phyloP scores from a whole-genome alignment of 345 rosid species.

The Kandelia obovata region DNA sequence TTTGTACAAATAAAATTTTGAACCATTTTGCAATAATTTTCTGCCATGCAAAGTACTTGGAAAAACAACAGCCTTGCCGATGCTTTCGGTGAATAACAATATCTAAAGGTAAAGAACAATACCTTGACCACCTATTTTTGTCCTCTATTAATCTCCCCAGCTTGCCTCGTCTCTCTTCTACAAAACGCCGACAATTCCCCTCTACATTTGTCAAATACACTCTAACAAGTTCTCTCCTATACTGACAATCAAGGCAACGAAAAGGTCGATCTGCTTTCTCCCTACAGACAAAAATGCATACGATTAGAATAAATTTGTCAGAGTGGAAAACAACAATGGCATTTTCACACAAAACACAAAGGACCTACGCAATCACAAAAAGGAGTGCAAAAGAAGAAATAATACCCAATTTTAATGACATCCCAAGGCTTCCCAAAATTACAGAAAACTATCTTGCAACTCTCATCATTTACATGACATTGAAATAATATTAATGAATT shows the following conservation, averaged over 20 bases:
- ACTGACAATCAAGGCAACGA: constrained; percentile 81
- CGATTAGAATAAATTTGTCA: not conserved
- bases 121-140: constrained; percentile 90
- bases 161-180: constrained; percentile 73
- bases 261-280: constrained; percentile 88
- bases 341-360: not conserved
- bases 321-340: not conserved
- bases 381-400: not conserved
- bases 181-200: constrained; percentile 75
- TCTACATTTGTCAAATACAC: constrained; percentile 88
- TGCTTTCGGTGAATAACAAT: not conserved
- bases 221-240: constrained; percentile 90
- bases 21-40: no score
- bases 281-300: constrained; percentile 34
- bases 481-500: no score
- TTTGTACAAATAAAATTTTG: no score
- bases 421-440: no score
- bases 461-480: no score
- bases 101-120: constrained; percentile 11
- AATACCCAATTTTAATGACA: no score
- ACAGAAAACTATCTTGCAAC: no score
- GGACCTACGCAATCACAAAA: not conserved
- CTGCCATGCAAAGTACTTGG: not conserved
- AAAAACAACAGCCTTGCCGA: not conserved
- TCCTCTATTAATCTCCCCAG: constrained; percentile 70